Percentiles rank a stretch among this genome's conserved stretches.
Conservation (phyloP, 2,329 filamentous ascomycete species). For the Colletotrichum graminicola region DNA sequence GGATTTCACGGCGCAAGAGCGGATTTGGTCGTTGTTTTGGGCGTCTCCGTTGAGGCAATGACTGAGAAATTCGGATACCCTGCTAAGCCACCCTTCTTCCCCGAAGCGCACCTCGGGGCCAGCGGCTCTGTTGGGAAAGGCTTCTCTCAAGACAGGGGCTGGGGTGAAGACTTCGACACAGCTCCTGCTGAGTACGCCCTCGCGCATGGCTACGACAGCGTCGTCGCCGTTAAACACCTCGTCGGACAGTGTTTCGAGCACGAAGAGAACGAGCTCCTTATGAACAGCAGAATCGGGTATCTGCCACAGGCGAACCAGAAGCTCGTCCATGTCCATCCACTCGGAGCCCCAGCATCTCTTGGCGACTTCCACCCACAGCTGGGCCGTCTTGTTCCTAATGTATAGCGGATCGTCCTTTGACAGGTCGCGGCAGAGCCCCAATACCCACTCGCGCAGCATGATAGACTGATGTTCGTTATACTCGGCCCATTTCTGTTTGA, state of each 20-base stretch:
- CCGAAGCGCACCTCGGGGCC: slow-evolving; percentile 79
- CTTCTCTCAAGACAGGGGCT: slow-evolving; percentile 77
- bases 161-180: slow-evolving; percentile 96
- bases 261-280: slow-evolving; percentile 88
- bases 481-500: slow-evolving; percentile 85
- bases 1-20: slow-evolving; percentile 79
- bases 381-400: slow-evolving; percentile 91
- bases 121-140: slow-evolving; percentile 79
- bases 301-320: slow-evolving; percentile 88
- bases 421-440: slow-evolving; percentile 81
- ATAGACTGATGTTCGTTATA: slow-evolving; percentile 77
- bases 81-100: slow-evolving; percentile 87
- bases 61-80: slow-evolving; percentile 79
- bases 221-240: slow-evolving; percentile 95
- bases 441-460: slow-evolving; percentile 79
- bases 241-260: slow-evolving; percentile 92
- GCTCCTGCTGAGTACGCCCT: slow-evolving; percentile 86
- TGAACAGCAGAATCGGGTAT: slow-evolving; percentile 70
- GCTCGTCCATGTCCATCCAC: slow-evolving; percentile 94
- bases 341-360: slow-evolving; percentile 93
- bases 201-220: slow-evolving; percentile 83
- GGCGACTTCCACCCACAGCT: slow-evolving; percentile 94
- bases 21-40: slow-evolving; percentile 74
- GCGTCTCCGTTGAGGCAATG: slow-evolving; percentile 77
- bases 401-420: slow-evolving; percentile 81